These are phyloP conservation scores for Betula pendula DNA, from an alignment of 306 rosid genomes.

Conservation along the genomic window DNA sequence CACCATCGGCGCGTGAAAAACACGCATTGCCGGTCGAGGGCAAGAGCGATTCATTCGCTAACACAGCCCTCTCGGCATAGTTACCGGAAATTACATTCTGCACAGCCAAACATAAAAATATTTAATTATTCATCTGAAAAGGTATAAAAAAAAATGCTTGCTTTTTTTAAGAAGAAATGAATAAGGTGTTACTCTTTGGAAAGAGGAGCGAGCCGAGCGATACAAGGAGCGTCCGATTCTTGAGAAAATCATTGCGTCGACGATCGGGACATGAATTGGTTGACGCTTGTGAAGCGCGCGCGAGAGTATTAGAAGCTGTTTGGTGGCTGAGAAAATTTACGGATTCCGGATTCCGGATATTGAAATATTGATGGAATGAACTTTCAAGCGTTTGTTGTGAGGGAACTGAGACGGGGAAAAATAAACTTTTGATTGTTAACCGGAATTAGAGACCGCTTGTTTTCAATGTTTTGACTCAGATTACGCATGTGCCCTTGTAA, in stretches of 20 bases:
- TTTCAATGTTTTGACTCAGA: background rate
- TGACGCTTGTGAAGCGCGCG: background rate
- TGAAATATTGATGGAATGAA: background rate
- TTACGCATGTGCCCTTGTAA: background rate
- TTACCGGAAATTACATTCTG: constrained; percentile 25
- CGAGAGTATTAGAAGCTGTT: background rate
- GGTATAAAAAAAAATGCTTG: background rate
- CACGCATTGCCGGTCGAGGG: constrained; percentile 7
- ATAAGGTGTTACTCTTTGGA: constrained; percentile 18
- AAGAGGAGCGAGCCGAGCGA: constrained; percentile 27
- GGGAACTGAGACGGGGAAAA: background rate
- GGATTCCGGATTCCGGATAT: background rate
- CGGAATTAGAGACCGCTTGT: background rate
- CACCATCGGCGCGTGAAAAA: constrained; percentile 17
- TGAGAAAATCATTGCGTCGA: constrained; percentile 29
- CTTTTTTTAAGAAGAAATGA: too few relatives aligned
- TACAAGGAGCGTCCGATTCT: constrained; percentile 32
- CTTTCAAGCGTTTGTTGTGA: background rate
- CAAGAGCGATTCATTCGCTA: background rate
- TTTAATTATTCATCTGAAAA: background rate
- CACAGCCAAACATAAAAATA: background rate
- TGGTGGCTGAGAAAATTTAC: constrained; percentile 3
- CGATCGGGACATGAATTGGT: background rate
- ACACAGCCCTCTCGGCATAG: constrained; percentile 18
- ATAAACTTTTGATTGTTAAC: background rate